Evolutionary conservation across 495 filamentous ascomycete species (phyloP).

Genomic region (Tuber microsphaerosporum): DNA sequence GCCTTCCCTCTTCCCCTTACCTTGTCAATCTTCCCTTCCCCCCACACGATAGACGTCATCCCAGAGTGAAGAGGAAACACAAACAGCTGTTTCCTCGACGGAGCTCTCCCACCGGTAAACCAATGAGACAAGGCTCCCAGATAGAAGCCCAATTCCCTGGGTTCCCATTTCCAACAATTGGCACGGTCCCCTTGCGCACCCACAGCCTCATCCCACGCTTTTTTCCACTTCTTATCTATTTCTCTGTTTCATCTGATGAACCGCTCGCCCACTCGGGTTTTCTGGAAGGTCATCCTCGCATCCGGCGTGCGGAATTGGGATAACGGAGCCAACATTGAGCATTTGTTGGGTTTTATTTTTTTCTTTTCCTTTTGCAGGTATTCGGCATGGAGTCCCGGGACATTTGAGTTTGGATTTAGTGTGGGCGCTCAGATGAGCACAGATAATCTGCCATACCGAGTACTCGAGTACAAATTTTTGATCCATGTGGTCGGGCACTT

Average conservation of each 20-base stretch:
- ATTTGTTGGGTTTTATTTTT: neutral
- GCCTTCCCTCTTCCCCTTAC: neutral
- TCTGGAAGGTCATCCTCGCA: conserved; percentile 1
- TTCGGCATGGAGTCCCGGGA: neutral
- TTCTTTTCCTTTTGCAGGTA: neutral
- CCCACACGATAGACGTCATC: neutral
- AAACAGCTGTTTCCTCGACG: neutral
- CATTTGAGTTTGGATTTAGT: neutral
- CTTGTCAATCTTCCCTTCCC: neutral
- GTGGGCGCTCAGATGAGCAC: neutral
- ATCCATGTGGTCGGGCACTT: neutral
- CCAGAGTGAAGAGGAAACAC: neutral
- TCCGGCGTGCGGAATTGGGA: conserved; percentile 3
- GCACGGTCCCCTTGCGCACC: conserved; percentile 1
- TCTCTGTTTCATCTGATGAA: conserved; percentile 4
- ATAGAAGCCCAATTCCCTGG: neutral
- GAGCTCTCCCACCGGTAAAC: neutral
- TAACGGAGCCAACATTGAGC: neutral
- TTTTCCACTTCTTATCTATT: conserved; percentile 1
- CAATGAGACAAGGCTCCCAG: neutral
- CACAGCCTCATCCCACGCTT: conserved; percentile 2
- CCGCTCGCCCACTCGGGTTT: conserved; percentile 2
- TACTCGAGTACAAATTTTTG: neutral
- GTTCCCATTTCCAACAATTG: neutral
- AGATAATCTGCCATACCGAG: neutral